Base-by-base conservation (phyloP, 2,329 filamentous ascomycete genomes). In the Aspergillus sp. region DNA sequence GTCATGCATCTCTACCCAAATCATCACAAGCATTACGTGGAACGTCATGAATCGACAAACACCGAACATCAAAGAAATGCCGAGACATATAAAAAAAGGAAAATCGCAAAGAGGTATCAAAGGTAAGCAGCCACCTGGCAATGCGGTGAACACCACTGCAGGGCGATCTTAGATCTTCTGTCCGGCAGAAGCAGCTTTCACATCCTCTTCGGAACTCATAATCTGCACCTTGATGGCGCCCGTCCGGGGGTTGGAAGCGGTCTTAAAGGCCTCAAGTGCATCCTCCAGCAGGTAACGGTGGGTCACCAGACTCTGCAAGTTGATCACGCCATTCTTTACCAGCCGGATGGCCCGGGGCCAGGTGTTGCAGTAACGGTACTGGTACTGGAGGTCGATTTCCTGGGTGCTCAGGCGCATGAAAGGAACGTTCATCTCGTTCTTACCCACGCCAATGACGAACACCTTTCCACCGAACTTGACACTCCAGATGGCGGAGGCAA, bases 161-260 rank as follows among this genome's bases (percentile, higher is more conserved):
- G 30, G 47, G n/a, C 45, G 19, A 38, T n/a, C 42, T 60, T 57
- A 69, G 32, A 62, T 48, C 52, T 61, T 63, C 60, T 65, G 59
- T 43, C 60, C 63, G 57, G 65, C 65, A 49, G 59, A 64, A 50
- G 65, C 68, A 49, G 64, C 65, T 59, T 66, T 64, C 32, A 73
- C 65, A 55, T 73, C 70, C 53, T 72, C 71, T 55, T 68, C 67
- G 10, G 65, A 70, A 55, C 71, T 73, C 69, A 73, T 90, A 66
- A 96, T 96, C 81, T 91, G 88, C 55, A 96, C 92, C 81, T 97
- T 97, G 75, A 97, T 96, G n/a, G 92, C 90, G 6, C 93, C 92
- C 47, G 89, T 95, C 79, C 88, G 91, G 36, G 90, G 87, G 73
- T 96, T 85, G 8, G 88, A 84, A 17, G 92, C 90, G 38, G 89